phyloP scores from a whole-genome alignment of 106 monocot species.

The Agapanthus africanus region DNA sequence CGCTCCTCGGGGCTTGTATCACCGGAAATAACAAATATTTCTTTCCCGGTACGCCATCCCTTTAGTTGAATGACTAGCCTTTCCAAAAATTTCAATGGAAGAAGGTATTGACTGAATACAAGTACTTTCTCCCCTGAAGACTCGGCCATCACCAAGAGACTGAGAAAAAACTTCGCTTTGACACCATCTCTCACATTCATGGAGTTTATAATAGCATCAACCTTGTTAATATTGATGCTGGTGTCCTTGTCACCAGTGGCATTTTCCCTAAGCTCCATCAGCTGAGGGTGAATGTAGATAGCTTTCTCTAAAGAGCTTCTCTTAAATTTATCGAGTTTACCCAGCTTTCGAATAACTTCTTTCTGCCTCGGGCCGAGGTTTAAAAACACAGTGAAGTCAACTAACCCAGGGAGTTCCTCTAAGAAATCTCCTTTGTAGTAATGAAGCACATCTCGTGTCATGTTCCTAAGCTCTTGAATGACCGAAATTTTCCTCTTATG shows the following conservation, averaged over 20 bases:
- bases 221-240: slow-evolving; percentile 24
- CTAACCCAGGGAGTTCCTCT: slow-evolving; percentile 70
- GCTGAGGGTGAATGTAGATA: slow-evolving; percentile 66
- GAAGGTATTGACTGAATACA: slow-evolving; percentile 82
- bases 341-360: slow-evolving; percentile 21
- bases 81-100: slow-evolving; percentile 87
- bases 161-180: slow-evolving; percentile 77
- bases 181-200: slow-evolving; percentile 61
- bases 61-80: slow-evolving; percentile 35
- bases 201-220: slow-evolving; percentile 29
- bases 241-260: slow-evolving; percentile 28
- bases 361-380: slow-evolving; percentile 52
- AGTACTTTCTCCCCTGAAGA: slow-evolving; percentile 69
- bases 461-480: slow-evolving; percentile 59
- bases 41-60: slow-evolving; percentile 75
- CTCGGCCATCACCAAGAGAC: slow-evolving; percentile 52
- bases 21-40: slow-evolving; percentile 79
- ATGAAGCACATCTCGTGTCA: slow-evolving; percentile 73
- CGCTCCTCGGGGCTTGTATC: slow-evolving; percentile 70
- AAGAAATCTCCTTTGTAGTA: slow-evolving; percentile 85
- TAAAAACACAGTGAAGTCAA: slow-evolving; percentile 70
- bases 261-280: slow-evolving; percentile 54
- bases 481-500: slow-evolving; percentile 46
- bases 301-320: slow-evolving; percentile 56
- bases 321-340: slow-evolving; percentile 62